Conservation (phyloP, 208 protist genomes). For the Crithidia bombi region DNA sequence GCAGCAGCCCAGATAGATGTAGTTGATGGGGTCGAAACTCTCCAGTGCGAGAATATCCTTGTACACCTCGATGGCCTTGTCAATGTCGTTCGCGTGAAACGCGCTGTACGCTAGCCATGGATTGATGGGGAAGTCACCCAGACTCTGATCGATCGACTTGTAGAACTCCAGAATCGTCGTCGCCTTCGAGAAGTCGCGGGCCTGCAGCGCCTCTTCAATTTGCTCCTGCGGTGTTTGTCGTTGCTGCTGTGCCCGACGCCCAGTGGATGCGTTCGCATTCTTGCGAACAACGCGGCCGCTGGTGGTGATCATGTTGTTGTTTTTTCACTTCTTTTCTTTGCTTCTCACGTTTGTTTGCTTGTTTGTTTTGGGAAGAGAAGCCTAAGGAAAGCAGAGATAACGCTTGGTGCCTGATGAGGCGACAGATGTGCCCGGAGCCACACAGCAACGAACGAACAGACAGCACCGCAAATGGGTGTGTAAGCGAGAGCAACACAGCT, state of each 20-base stretch:
- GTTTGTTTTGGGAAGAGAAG: not conserved
- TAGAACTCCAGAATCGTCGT: conserved; percentile 91
- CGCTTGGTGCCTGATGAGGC: no score
- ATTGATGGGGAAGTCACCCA: conserved; percentile 82
- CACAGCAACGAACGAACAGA: no score
- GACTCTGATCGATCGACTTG: conserved; percentile 74
- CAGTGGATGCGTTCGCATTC: conserved; percentile 32
- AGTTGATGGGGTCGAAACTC: conserved; percentile 63
- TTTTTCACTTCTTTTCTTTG: conserved; percentile 1
- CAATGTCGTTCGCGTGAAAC: conserved; percentile 95
- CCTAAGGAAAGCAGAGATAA: not conserved
- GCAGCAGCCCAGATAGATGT: conserved; percentile 87
- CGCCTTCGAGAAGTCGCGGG: conserved; percentile 89
- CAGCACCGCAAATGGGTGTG: no score
- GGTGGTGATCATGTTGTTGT: conserved; percentile 59
- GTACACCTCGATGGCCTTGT: conserved; percentile 92
- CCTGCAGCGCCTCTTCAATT: conserved; percentile 87
- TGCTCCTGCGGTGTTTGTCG: conserved; percentile 73
- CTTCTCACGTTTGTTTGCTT: not conserved
- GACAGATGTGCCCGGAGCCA: no score
- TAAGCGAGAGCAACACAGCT: no score
- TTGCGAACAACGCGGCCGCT: conserved; percentile 79
- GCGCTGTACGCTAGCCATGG: conserved; percentile 95
- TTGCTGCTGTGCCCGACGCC: conserved; percentile 34
- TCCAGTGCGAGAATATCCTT: conserved; percentile 81